Base-by-base conservation (phyloP, 345 rosid genomes). In the Sisymbrium altissimum region DNA sequence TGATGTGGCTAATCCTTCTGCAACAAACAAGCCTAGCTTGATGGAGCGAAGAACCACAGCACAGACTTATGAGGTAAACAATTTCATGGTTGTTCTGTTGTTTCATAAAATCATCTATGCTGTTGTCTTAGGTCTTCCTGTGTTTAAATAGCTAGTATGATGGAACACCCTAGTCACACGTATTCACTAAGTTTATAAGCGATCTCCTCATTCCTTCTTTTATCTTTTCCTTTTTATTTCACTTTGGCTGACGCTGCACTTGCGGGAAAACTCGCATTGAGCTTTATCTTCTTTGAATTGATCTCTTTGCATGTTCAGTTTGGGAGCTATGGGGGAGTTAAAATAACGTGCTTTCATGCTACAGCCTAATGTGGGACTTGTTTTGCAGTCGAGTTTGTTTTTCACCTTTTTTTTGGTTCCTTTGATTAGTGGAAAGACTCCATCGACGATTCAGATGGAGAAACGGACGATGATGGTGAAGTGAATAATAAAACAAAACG, bases 351-450 rank as follows among this genome's bases (percentile, higher is more conserved):
- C 46, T 30, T 15, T 21, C 40, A 65, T 23, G 38, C 48, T 43
- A 64, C 43, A 35, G 17, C 29, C 30, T 50, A 21, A 40, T 25
- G 58, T 35, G 33, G 40, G 9, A 68, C 63, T 30, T 52, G 63
- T 53, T 49, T 73, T 53, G 33, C 9, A 17, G 8, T 49, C 27
- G 36, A 58, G 44, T 44, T 18, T 50, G 14, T 32, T 69, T 58
- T 53, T 64, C 44, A 64, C 30, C 14, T 38, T 17, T 64, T 21
- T 13, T 58, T 25, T 62, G 29, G 30, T 71, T 61, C 70, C 45
- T 64, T 64, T 70, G 75, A 56, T 77, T 59, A 77, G 80, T 77
- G 80, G 80, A n/a, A 72, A 64, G 80, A 77, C 63, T 71, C 80
- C 44, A 57, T 76, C 27, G 76, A 70, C 46, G 71, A 46, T 64